Evolutionary conservation across 495 filamentous ascomycete genomes (phyloP).

Genomic region (Penicillium nucicola): DNA sequence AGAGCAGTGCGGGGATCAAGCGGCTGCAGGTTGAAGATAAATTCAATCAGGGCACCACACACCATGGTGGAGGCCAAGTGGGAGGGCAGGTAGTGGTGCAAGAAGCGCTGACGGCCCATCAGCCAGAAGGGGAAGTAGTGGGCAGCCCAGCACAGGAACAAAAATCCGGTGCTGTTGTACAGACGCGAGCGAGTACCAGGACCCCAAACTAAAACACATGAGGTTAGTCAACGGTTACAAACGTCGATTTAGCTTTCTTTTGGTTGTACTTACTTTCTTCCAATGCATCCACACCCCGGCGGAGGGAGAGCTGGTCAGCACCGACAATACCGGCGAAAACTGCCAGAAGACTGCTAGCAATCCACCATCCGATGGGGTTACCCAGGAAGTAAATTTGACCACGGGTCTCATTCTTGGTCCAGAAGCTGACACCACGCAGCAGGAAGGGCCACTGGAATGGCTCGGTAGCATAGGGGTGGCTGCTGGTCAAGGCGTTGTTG

Average conservation of each 20-base stretch:
- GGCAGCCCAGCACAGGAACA: slow-evolving; percentile 85
- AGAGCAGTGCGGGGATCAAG: slow-evolving; percentile 40
- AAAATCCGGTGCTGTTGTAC: slow-evolving; percentile 98
- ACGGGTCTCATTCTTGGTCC: slow-evolving; percentile 94
- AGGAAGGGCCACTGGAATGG: slow-evolving; percentile 99
- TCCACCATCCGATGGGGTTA: slow-evolving; percentile 97
- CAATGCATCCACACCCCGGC: slow-evolving; percentile 88
- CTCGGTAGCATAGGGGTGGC: slow-evolving; percentile 90
- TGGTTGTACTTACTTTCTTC: slow-evolving; percentile 74
- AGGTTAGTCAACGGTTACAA: slow-evolving; percentile 5
- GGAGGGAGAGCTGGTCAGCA: slow-evolving; percentile 88
- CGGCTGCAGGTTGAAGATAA: slow-evolving; percentile 89
- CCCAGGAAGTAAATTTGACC: slow-evolving; percentile 99
- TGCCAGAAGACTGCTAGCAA: slow-evolving; percentile 84
- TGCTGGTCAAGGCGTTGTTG: slow-evolving; percentile 95
- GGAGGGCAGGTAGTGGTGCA: slow-evolving; percentile 78
- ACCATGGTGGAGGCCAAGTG: slow-evolving; percentile 92
- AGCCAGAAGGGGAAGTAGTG: slow-evolving; percentile 74
- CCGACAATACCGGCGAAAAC: slow-evolving; percentile 91
- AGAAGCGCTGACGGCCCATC: slow-evolving; percentile 73
- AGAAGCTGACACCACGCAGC: slow-evolving; percentile 95
- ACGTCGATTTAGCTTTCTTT: neutral
- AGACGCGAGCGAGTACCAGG: slow-evolving; percentile 84
- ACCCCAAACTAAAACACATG: slow-evolving; percentile 35
- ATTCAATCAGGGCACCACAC: slow-evolving; percentile 93